These are phyloP conservation scores for Boechera divaricarpa DNA, from an alignment of 345 rosid species.

Conservation along the genomic window DNA sequence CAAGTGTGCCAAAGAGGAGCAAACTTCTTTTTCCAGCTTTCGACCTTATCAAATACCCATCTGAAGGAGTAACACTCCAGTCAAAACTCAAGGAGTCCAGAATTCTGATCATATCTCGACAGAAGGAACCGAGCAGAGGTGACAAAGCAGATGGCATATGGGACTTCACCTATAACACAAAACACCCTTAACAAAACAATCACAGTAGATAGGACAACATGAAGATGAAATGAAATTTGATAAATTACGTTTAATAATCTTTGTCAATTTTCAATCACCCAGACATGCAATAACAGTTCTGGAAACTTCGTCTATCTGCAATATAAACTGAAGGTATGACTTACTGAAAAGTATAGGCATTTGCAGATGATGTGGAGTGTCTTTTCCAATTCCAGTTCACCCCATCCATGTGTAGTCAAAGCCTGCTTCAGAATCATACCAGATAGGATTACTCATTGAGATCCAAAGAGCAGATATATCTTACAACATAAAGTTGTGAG, in stretches of 20 bases:
- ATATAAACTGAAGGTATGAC: slow-evolving; percentile 41
- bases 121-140: slow-evolving; percentile 63
- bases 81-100: slow-evolving; percentile 69
- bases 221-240: slow-evolving; percentile 21
- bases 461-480: slow-evolving; percentile 4
- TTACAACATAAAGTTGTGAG: slow-evolving; percentile 27
- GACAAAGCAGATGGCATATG: slow-evolving; percentile 78
- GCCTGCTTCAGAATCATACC: slow-evolving; percentile 58
- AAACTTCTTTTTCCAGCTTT: slow-evolving; percentile 83
- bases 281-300: slow-evolving; percentile 29
- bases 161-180: slow-evolving; percentile 69
- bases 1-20: slow-evolving; percentile 69
- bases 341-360: slow-evolving; percentile 79
- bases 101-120: slow-evolving; percentile 61
- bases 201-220: slow-evolving; percentile 37
- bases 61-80: slow-evolving; percentile 47
- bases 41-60: slow-evolving; percentile 55
- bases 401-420: slow-evolving; percentile 43
- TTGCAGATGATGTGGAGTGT: slow-evolving; percentile 69
- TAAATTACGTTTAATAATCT: slow-evolving; percentile 1
- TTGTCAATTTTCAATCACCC: slow-evolving; percentile 20
- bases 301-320: slow-evolving; percentile 10
- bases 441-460: slow-evolving; percentile 35
- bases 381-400: slow-evolving; percentile 62
- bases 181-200: slow-evolving; percentile 43